Evolutionary conservation across 2,329 filamentous ascomycete genomes (phyloP), one percentile per base, ranked within the genome.

Genomic region (Fusarium buxicola): DNA sequence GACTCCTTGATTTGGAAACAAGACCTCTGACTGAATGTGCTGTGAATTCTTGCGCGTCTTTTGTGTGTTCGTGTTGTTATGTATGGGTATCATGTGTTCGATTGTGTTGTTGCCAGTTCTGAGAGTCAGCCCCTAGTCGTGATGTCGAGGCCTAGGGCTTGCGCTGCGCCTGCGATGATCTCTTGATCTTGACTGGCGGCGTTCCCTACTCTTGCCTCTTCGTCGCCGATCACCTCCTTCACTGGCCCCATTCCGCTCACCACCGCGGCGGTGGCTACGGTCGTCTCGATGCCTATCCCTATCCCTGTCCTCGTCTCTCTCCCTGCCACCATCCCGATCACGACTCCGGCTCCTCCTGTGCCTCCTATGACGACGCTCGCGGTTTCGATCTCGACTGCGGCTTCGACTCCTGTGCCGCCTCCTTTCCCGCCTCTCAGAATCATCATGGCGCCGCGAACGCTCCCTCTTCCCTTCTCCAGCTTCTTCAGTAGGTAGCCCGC

Each of bases 381-480:
- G 68, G 30, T 73, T 57, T 55, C 70, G 49, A 18, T 58, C 73
- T 24, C 64, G 73, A 64, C 70, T 76, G 39, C 66, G 72, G 40
- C 78, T 79, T 41, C 75, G 71, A 52, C 76, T 80, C 46, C 77
- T 73, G 18, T 75, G 73, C 8, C 75, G 72, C 13, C 72, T 65
- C 24, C 72, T 70, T 28, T 78, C 75, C 16, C 70, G 65, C 27
- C 69, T 69, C 3, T 75, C 73, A 0, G 65, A 58, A 35, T 76
- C 70, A 3, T 72, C 69, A 32, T 76, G 74, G 4, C 76, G 70
- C 7, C 70, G 67, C 35, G 74, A 69, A 31, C 68, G 68, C 7
- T 77, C 73, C 31, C 65, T 64, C 41, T 66, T 69, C 47, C 64
- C 47, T 10, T 75, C 71, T 35, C 63, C 61, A 60, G 41, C 62